Evolutionary conservation across 2,329 filamentous ascomycete species (phyloP), one percentile per base, ranked within the genome.

Genomic region (Botrytis galanthina): DNA sequence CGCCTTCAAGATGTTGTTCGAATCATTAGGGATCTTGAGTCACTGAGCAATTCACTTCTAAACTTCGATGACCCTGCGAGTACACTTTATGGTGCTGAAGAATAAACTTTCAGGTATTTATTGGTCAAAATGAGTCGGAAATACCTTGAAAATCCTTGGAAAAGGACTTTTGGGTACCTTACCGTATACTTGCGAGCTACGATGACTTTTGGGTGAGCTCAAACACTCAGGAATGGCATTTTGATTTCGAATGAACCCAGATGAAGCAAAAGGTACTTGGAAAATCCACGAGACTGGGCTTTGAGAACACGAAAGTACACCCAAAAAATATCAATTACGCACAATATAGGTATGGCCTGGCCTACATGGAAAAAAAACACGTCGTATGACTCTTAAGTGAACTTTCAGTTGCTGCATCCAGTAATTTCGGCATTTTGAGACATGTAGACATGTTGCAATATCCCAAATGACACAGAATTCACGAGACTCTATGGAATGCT

Each of bases 261-360:
- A 29, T 29, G 3, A 57, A 57, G 29, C 51, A 29, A 54, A n/a
- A 29, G 6, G 1, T 29, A 3, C 7, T 18, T 9, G 22, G 14
- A 18, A 18, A 29, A 9, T 18, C 14, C 7, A 29, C 16, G n/a
- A 12, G n/a, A 57, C n/a, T 18, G 35, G 22, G 22, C 6, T 18
- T 7, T 39, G 0, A n/a, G 4, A 39, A 4, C 6, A 26, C 7
- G 12, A n/a, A 39, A n/a, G 1, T 26, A 39, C 1, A 39, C 60
- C 35, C 0, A n/a, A 39, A 60, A n/a, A 16, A 3, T 22, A 0
- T 1, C 12, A 26, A n/a, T 44, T 29, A 22, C 9, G 7, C 0
- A 1, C 1, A 7, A 29, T 29, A 12, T 1, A 42, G 26, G 7
- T 2, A 20, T 20, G 0, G 20, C 0, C 7, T 8, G 9, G 4